Conservation (phyloP, 2,329 filamentous ascomycete species). For the Colletotrichum liriopes region DNA sequence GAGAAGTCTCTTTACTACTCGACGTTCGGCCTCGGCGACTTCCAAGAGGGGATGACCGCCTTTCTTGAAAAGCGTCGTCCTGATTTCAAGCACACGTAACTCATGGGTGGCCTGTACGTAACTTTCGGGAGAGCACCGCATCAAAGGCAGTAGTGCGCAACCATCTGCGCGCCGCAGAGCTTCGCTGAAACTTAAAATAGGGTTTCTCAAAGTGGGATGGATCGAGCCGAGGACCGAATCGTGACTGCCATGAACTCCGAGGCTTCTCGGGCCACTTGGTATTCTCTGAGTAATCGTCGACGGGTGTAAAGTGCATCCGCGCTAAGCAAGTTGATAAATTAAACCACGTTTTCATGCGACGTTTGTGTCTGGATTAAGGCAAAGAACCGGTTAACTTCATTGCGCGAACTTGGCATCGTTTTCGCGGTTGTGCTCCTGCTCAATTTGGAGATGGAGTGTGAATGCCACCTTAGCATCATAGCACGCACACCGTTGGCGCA, state of each 20-base stretch:
- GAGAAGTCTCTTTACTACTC: slow-evolving; percentile 56
- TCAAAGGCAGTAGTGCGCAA: not conserved
- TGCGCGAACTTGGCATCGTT: slow-evolving; percentile 12
- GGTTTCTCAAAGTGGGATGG: not conserved
- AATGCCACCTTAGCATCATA: not conserved
- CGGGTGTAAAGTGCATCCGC: not conserved
- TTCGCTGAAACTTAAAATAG: not conserved
- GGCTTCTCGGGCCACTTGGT: not conserved
- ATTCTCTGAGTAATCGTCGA: not conserved
- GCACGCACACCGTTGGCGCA: not conserved
- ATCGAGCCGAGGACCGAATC: not conserved
- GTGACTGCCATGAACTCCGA: too few relatives aligned
- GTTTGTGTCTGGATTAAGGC: not conserved
- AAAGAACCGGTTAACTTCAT: slow-evolving; percentile 19
- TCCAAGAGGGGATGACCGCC: slow-evolving; percentile 57
- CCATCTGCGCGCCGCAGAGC: not conserved
- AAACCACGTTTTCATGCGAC: not conserved
- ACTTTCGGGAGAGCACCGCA: slow-evolving; percentile 17
- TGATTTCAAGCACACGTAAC: slow-evolving; percentile 45
- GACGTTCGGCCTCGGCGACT: slow-evolving; percentile 57
- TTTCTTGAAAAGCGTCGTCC: slow-evolving; percentile 58
- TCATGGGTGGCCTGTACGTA: slow-evolving; percentile 21
- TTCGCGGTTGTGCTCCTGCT: slow-evolving; percentile 20
- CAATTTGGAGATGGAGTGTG: slow-evolving; percentile 14
- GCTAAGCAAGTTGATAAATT: slow-evolving; percentile 6